Percentiles rank a stretch among this genome's conserved stretches.
These are phyloP conservation scores for Sphaerulina vaccinii DNA, from an alignment of 2,329 filamentous ascomycete species.

Conservation along the genomic window DNA sequence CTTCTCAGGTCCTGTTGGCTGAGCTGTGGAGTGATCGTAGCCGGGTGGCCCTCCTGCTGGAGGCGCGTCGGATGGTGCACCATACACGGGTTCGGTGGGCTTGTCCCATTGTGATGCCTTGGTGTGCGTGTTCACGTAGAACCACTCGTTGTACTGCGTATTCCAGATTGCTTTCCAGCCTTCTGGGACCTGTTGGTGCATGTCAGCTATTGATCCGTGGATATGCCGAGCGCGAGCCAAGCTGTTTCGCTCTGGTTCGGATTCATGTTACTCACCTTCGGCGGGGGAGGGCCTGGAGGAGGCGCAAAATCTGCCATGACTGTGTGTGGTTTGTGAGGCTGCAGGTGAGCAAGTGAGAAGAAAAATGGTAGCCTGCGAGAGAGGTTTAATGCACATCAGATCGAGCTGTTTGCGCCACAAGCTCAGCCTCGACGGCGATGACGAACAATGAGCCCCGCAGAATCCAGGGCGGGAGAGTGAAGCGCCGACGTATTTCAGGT, in stretches of 20 bases:
- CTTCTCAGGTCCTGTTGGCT: conserved; percentile 48
- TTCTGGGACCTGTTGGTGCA: conserved; percentile 47
- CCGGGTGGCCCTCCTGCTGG: conserved; percentile 61
- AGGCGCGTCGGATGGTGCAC: conserved; percentile 44
- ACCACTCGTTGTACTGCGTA: conserved; percentile 87
- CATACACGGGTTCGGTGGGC: conserved; percentile 67
- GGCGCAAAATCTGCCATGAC: conserved; percentile 35
- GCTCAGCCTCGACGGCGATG: too few relatives aligned
- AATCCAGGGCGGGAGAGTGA: too few relatives aligned
- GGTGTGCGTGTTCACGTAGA: conserved; percentile 86
- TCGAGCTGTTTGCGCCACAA: too few relatives aligned
- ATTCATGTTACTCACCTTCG: conserved; percentile 21
- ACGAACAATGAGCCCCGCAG: too few relatives aligned
- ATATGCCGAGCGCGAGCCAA: too few relatives aligned
- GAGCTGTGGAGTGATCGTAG: conserved; percentile 54
- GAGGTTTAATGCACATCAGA: too few relatives aligned
- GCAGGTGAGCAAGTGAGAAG: too few relatives aligned
- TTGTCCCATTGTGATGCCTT: conserved; percentile 90
- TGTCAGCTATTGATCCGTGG: neutral
- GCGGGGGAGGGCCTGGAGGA: conserved; percentile 33
- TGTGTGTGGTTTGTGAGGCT: too few relatives aligned
- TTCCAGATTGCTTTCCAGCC: conserved; percentile 88
- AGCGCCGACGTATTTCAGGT: too few relatives aligned
- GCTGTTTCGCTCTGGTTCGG: neutral
- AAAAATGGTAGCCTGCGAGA: too few relatives aligned